Evolutionary conservation across 208 protist species (phyloP).

Genomic region (Acanthamoeba divionensis): DNA sequence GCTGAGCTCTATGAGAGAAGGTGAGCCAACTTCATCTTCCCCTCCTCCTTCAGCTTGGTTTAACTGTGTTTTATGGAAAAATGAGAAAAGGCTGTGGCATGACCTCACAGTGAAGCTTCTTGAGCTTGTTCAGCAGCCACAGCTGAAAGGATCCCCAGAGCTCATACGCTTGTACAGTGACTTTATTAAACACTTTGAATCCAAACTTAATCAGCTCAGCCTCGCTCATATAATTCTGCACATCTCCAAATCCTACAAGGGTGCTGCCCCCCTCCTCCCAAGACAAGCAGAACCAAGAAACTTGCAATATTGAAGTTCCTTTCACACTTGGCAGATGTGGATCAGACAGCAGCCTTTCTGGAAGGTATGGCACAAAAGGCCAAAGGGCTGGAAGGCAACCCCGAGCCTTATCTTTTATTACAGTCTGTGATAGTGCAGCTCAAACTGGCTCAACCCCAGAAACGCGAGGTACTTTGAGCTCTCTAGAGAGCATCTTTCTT

Average conservation of each 20-base stretch:
- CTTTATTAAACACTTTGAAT: conserved; percentile 57
- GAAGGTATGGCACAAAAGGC: background rate
- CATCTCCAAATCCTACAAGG: conserved; percentile 15
- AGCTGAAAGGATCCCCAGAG: background rate
- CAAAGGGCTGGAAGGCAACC: background rate
- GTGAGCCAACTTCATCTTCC: too few species aligned
- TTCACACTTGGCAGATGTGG: background rate
- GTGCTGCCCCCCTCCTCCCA: background rate
- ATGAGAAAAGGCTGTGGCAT: conserved; percentile 56
- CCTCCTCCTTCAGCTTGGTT: background rate
- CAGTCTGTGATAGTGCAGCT: conserved; percentile 44
- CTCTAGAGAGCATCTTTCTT: too few species aligned
- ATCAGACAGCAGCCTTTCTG: background rate
- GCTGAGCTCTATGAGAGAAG: too few species aligned
- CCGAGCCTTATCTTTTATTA: conserved; percentile 19
- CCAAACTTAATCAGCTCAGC: conserved; percentile 61
- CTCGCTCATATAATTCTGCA: conserved; percentile 48
- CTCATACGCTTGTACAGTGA: conserved; percentile 49
- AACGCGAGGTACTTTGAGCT: background rate
- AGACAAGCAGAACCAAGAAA: too few species aligned
- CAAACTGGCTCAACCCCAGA: background rate
- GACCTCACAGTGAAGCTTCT: conserved; percentile 55
- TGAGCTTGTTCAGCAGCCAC: conserved; percentile 32
- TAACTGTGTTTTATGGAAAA: background rate
- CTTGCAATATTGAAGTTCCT: background rate